Base-by-base conservation (phyloP, 352 stramenopile genomes). In the Phytopythium cucurbitacearum region DNA sequence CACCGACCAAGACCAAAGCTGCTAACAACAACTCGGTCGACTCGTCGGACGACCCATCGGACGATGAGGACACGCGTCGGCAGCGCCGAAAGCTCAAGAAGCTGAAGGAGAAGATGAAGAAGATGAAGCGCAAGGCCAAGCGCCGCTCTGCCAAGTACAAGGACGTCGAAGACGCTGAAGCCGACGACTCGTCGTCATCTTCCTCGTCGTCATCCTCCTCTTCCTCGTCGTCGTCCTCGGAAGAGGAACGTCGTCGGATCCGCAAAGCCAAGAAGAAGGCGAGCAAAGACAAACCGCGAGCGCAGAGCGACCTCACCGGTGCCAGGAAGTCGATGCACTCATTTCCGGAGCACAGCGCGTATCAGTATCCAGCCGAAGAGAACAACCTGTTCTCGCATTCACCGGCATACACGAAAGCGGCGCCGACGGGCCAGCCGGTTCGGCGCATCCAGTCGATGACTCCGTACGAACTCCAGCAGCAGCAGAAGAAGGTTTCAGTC, bases 201-300 rank as follows among this genome's bases (percentile, higher is more conserved):
- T 56, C 43, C 7, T 53, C 44, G 1, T 62, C 50, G 3, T 60
- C 56, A 3, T 46, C 53, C 3, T 57, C 47, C 0, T 57, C 32
- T 0, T 59, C 43, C 1, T 53, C 56, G 6, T 55, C 42, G 1
- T 67, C 62, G 7, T 70, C 62, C 0, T 65, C 63, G 9, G 60
- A 71, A 15, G 45, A 69, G 34, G 57, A 63, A 13, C 56, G 54
- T 6, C 15, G 41, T 7, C 43, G 13, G 7, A 75, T 66, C 40
- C 54, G 54, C n/a, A 71, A 62, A 50, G 36, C 55, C 21, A 68
- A 62, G 41, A 78, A 71, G 35, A 73, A 73, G 54, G 60, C 59
- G 44, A 52, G 15, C 7, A 75, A 72, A 34, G 56, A 53, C 0
- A 57, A 28, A 28, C 15, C 43, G 28, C 46, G 45, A 15, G 28